Evolutionary conservation across 2,329 filamentous ascomycete genomes (phyloP), one percentile per base, ranked within the genome.

Genomic region (Nigrospora sphaerica): DNA sequence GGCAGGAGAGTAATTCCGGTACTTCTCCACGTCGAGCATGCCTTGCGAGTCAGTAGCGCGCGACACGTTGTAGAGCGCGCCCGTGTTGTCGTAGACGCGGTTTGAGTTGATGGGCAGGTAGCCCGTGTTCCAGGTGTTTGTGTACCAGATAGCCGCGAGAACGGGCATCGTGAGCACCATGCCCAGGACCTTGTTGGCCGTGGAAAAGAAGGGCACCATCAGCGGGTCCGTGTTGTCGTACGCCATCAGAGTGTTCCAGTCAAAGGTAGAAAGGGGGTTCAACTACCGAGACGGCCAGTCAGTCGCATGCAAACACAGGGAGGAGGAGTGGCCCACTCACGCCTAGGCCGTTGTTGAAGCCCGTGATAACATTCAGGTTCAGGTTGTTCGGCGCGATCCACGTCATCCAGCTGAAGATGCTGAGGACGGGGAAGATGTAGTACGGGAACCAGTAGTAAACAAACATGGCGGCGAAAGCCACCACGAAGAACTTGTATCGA

Each of bases 121-220:
- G 44, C 72, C 69, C 12, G 72, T 75, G 59, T 78, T 75, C 65
- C 75, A 84, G 2, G 75, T 62, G 45, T 80, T 79, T 39, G 67
- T 73, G 59, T 77, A 86, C 65, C 80, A 83, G 10, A 85, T 57
- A 23, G 65, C 76, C 3, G 77, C 60, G 13, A 80, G 67, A 13
- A 84, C 65, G 64, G 77, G 74, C 54, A 74, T 72, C 38, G 72
- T 76, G 32, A 77, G 51, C 12, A 81, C 68, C 42, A 77, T 71
- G 31, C 81, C 81, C 39, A 81, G 63, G 50, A 83, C 68, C 18
- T 75, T 78, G 60, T 86, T 86, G 46, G 80, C 68, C 38, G 81
- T 83, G 28, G 76, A 77, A 62, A 80, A 76, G 56, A 74, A 75
- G 4, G 75, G 74, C 9, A 53, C 47, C 49, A 53, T 51, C 14